Conservation (phyloP, 2,329 filamentous ascomycete species). For the Venturia carpophila region DNA sequence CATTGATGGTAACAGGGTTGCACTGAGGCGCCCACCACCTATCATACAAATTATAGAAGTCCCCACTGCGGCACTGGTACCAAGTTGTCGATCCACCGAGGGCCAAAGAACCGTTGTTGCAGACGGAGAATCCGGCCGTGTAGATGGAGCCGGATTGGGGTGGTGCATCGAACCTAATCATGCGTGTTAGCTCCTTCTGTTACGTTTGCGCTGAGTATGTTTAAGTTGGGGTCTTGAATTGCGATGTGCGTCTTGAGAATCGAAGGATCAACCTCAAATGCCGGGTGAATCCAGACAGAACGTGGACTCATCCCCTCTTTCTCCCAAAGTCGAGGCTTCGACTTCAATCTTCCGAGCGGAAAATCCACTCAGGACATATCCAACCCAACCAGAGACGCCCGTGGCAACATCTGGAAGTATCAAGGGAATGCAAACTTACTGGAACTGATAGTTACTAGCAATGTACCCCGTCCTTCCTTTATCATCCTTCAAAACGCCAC, state of each 20-base stretch:
- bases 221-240: no score
- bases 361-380: no score
- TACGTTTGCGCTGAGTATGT: no score
- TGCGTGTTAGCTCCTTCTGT: neutral
- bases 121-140: conserved; percentile 67
- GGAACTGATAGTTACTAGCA: conserved; percentile 64
- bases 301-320: no score
- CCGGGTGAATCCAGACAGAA: no score
- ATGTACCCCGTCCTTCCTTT: conserved; percentile 67
- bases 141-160: conserved; percentile 62
- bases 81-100: conserved; percentile 60
- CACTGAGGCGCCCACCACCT: conserved; percentile 14
- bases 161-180: conserved; percentile 30
- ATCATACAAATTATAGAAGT: conserved; percentile 79
- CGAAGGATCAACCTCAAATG: no score
- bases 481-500: conserved; percentile 59
- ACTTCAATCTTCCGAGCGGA: no score
- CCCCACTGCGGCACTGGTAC: conserved; percentile 65
- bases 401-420: no score
- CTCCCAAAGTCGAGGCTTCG: no score
- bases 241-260: no score
- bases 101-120: conserved; percentile 59
- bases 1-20: conserved; percentile 2
- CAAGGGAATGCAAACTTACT: conserved; percentile 22
- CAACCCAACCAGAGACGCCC: no score